Conservation (phyloP, 139 green algal genomes). For the Prasinococcaceae sp. region DNA sequence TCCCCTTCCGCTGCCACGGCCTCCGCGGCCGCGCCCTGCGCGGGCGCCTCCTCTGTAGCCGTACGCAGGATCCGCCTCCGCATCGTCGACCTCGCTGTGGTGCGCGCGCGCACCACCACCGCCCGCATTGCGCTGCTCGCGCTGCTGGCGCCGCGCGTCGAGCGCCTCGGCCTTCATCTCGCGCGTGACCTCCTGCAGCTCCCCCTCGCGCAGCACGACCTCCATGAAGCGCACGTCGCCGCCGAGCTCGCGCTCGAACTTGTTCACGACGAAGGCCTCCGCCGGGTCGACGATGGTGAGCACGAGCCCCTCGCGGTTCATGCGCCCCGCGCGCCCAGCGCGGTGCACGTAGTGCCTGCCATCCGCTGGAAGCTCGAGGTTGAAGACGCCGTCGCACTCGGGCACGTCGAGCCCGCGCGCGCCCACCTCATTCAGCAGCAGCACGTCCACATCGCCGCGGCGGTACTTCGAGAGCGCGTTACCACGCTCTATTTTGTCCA, state of each 20-base stretch:
- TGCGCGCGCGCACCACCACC: too few relatives aligned
- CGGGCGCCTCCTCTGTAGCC: too few relatives aligned
- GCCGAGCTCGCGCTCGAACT: conserved; percentile 39
- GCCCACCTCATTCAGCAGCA: conserved; percentile 79
- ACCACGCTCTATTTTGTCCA: conserved; percentile 53
- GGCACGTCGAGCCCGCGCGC: conserved; percentile 77
- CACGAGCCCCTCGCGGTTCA: conserved; percentile 36
- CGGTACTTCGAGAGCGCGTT: conserved; percentile 52
- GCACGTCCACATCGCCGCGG: conserved; percentile 44
- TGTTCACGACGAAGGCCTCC: conserved; percentile 60
- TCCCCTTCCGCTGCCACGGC: too few relatives aligned
- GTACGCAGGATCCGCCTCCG: too few relatives aligned
- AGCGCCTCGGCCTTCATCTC: too few relatives aligned
- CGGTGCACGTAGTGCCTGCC: conserved; percentile 72
- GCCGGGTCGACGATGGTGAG: conserved; percentile 39
- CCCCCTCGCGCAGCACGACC: too few relatives aligned
- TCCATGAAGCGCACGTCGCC: conserved; percentile 39
- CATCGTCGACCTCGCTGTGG: too few relatives aligned
- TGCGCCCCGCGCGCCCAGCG: conserved; percentile 60
- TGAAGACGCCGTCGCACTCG: conserved; percentile 74
- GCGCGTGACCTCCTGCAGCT: conserved; percentile 18
- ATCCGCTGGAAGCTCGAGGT: conserved; percentile 71
- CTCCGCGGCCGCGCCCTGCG: too few relatives aligned
- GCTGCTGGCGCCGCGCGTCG: too few relatives aligned
- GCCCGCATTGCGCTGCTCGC: too few relatives aligned